Conservation (phyloP, 805 yeast species). For the Monosporozyma siamensis region DNA sequence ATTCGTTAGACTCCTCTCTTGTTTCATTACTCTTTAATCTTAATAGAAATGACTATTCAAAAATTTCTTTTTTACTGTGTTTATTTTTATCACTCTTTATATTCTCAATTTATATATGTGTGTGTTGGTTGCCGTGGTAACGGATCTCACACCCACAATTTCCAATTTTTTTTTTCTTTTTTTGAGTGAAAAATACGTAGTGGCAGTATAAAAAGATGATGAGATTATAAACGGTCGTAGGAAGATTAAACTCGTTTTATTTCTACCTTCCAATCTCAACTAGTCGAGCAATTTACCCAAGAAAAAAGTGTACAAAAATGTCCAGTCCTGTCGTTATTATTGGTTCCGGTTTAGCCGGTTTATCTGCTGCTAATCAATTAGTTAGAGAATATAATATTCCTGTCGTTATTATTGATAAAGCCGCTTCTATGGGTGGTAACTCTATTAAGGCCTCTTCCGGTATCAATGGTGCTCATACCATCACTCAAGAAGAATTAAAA, state of each 20-base stretch:
- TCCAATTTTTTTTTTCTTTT: background rate
- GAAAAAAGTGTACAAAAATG: background rate
- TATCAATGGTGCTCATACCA: constrained; percentile 61
- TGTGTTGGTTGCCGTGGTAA: background rate
- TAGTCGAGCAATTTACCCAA: too few relatives aligned
- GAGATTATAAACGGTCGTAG: too few relatives aligned
- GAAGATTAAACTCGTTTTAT: too few relatives aligned
- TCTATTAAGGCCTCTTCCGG: constrained; percentile 56
- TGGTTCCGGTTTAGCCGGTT: constrained; percentile 52
- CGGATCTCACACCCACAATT: constrained; percentile 1
- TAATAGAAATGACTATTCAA: constrained; percentile 1
- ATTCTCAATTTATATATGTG: too few relatives aligned
- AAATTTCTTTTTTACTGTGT: background rate
- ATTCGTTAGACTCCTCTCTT: background rate
- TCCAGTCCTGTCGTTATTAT: constrained; percentile 34
- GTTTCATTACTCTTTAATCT: background rate
- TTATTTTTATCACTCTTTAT: too few relatives aligned
- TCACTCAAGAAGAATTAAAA: constrained; percentile 42
- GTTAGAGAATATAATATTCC: constrained; percentile 31
- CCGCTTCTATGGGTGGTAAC: constrained; percentile 44
- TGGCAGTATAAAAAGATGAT: too few relatives aligned
- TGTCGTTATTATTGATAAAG: constrained; percentile 42
- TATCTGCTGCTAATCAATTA: constrained; percentile 36
- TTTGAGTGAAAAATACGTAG: background rate
- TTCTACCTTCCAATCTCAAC: too few relatives aligned